Base-by-base conservation (phyloP, 2,329 filamentous ascomycete genomes). In the Helotiales sp. region DNA sequence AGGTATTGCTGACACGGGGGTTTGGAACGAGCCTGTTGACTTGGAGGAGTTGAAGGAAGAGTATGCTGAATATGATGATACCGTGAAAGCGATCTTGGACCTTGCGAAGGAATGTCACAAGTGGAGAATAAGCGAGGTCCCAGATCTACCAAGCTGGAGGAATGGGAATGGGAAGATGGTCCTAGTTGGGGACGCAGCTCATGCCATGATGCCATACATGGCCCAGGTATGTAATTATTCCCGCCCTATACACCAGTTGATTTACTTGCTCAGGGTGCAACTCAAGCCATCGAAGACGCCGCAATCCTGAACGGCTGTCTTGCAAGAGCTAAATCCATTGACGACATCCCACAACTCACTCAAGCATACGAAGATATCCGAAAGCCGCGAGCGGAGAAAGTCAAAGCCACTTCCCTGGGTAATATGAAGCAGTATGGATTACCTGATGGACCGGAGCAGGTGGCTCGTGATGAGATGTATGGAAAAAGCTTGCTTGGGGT, bases 121-220 rank as follows among this genome's bases (percentile, higher is more conserved):
- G 20, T 66, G 59, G 59, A 30, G 50, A 7, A 61, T 66, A 20
- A 59, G 55, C 17, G 57, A 65, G 45, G 26, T 61, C 1, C 45
- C 47, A 8, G 50, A 61, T 30, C 24, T 65, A 26, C 32, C 47
- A 2, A 47, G 24, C 15, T 65, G 63, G 57, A 55, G 47, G n/a
- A 65, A 30, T 24, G 47, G 30, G 24, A 55, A 34, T 34, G 63
- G 57, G 6, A 61, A n/a, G 24, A 20, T 61, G 8, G 57, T 61
- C 3, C 34, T 65, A 24, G 2, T 65, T 6, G 63, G 63, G 1
- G 63, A 65, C 40, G 47, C 63, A 22, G 57, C 57, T 22, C 63
- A 65, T 65, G 63, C 63, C 3, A 65, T 61, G 57, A 55, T 61
- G 57, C 63, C 63, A 2, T 65, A 61, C 24, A 61, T 58, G n/a